These are phyloP conservation scores for Xylaria hypoxylon DNA, from an alignment of 2,329 filamentous ascomycete genomes.

Conservation along the genomic window DNA sequence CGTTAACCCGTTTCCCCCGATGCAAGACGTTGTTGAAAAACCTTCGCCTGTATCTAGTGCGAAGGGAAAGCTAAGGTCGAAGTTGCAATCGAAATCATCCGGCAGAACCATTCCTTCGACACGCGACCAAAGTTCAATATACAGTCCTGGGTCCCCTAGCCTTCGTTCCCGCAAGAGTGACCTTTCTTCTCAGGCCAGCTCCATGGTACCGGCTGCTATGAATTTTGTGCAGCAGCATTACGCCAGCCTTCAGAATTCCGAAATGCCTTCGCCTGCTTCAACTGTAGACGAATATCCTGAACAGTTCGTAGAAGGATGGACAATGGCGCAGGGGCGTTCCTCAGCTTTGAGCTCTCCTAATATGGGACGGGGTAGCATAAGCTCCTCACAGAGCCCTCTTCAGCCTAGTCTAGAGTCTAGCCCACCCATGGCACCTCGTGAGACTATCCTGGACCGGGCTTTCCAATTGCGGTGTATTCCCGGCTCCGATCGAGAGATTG, in stretches of 20 bases:
- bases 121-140: conserved; percentile 62
- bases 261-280: conserved; percentile 67
- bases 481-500: conserved; percentile 64
- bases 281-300: conserved; percentile 64
- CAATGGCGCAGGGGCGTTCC: conserved; percentile 68
- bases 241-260: conserved; percentile 63
- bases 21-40: conserved; percentile 57
- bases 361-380: conserved; percentile 65
- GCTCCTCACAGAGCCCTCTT: conserved; percentile 58
- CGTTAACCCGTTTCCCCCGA: conserved; percentile 63
- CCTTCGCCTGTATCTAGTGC: conserved; percentile 60
- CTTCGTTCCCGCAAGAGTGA: conserved; percentile 72
- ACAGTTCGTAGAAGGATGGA: conserved; percentile 72
- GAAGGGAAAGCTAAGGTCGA: conserved; percentile 53
- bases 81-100: conserved; percentile 62
- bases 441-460: conserved; percentile 75
- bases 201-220: conserved; percentile 57
- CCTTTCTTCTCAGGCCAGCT: conserved; percentile 68
- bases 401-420: conserved; percentile 56
- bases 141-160: conserved; percentile 69
- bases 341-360: conserved; percentile 69
- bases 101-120: conserved; percentile 60
- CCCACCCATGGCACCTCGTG: conserved; percentile 66
- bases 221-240: conserved; percentile 61
- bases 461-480: conserved; percentile 73